Percentiles rank a stretch among this genome's conserved stretches.
These are phyloP conservation scores for Evernia prunastri DNA, from an alignment of 495 filamentous ascomycete species.

Conservation along the genomic window DNA sequence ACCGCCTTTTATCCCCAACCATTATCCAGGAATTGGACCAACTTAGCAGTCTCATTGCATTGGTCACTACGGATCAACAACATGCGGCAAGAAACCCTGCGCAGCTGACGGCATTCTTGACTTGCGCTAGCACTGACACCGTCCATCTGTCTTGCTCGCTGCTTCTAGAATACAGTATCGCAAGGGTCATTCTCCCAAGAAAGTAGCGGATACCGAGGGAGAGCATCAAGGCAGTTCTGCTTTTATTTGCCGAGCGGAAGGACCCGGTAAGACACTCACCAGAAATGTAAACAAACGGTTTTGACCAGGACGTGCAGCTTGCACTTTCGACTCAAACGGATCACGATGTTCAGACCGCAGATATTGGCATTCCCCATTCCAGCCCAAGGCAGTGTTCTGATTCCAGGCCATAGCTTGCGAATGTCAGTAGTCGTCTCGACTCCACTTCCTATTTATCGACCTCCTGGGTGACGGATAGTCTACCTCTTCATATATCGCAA, in stretches of 20 bases:
- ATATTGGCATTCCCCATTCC: constrained; percentile 7
- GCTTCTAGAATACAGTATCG: constrained; percentile 6
- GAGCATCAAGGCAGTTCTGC: constrained; percentile 9
- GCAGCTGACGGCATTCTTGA: background rate
- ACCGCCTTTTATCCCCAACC: constrained; percentile 1
- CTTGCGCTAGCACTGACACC: constrained; percentile 1
- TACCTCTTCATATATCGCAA: constrained; percentile 15
- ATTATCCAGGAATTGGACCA: background rate
- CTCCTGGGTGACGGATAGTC: constrained; percentile 15
- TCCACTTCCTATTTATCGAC: constrained; percentile 21
- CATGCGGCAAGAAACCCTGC: background rate
- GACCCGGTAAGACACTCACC: background rate
- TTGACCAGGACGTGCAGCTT: background rate
- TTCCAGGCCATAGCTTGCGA: background rate
- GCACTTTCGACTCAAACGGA: constrained; percentile 13
- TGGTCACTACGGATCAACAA: constrained; percentile 3
- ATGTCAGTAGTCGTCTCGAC: background rate
- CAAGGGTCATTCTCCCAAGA: constrained; percentile 12
- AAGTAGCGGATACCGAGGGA: constrained; percentile 13
- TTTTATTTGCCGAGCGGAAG: constrained; percentile 6
- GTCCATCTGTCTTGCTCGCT: no score
- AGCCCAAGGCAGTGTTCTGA: background rate
- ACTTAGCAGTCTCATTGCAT: constrained; percentile 1
- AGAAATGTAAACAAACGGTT: background rate
- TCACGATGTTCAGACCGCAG: constrained; percentile 5